Base-by-base conservation (phyloP, 257 asterid genomes). In the Solanum tacnaense region DNA sequence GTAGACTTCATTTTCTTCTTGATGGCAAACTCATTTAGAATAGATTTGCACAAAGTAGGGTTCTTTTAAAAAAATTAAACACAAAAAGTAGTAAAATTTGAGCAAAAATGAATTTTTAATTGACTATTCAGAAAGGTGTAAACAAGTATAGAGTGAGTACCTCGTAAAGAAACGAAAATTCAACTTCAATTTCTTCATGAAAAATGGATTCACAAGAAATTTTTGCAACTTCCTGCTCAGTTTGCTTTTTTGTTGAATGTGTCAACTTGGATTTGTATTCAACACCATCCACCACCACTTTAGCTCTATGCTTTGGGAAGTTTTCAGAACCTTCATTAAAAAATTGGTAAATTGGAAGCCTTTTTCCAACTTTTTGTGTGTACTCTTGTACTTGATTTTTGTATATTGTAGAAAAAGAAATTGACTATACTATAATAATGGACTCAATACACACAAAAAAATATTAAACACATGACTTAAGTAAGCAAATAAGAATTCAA, bases 11-110 rank as follows among this genome's bases (percentile, higher is more conserved):
- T 27, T 82, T 87, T 88, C 75, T 70, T 62, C 89, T 81, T 91
- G 38, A 73, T 79, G 35, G 92, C 87, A 73, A 84, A 89, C 41
- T 91, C 90, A 49, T 91, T 65, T 44, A 91, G 65, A 39, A 91
- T 88, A 20, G 89, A 88, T 52, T 91, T 89, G 83, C 91, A 89
- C 29, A 74, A 74, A 10, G 44, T 82, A 0, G 84, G 92, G 9
- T 44, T 89, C 85, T 90, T 91, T 87, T 12, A 56, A 84, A 60
- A 15, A 49, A 72, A 11, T 11, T 1, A 44, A 70, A 74, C 6
- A 88, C 62, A 11, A 32, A 16, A 27, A 35, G 13, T 38, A n/a
- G 10, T 41, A 72, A 25, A 49, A 29, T 72, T 16, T 32, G 7
- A 18, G 46, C 31, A 32, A 36, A 11, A 34, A 52, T 18, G 3